Evolutionary conservation across 495 filamentous ascomycete species (phyloP).

Genomic region (Lophium mytilinum): DNA sequence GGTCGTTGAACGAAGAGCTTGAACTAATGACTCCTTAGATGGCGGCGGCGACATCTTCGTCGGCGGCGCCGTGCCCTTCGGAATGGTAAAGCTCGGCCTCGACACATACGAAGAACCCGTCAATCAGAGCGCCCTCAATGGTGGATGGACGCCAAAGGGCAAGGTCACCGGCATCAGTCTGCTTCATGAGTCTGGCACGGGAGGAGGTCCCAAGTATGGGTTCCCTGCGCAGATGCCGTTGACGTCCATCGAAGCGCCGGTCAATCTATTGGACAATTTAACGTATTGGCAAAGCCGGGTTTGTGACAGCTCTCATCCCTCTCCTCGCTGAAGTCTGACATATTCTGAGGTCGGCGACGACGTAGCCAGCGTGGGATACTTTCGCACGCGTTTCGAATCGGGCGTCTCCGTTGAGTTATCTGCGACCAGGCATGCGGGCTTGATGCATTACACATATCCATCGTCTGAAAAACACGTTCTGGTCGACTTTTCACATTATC

Average conservation of each 20-base stretch:
- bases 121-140: conserved; percentile 30
- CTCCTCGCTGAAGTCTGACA: background rate
- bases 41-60: conserved; percentile 34
- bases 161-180: conserved; percentile 29
- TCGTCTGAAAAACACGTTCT: no score
- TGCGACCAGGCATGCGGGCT: no score
- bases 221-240: conserved; percentile 33
- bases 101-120: conserved; percentile 31
- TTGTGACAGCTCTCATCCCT: background rate
- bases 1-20: background rate
- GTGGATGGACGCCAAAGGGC: conserved; percentile 31
- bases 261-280: conserved; percentile 31
- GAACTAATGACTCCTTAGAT: conserved; percentile 9
- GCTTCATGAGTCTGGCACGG: conserved; percentile 32
- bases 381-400: no score
- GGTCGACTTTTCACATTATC: no score
- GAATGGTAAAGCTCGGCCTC: conserved; percentile 31
- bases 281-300: conserved; percentile 30
- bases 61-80: conserved; percentile 31
- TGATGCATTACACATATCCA: no score
- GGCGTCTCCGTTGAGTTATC: no score
- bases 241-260: conserved; percentile 8
- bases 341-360: no score
- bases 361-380: no score
- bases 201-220: conserved; percentile 34